These are phyloP conservation scores for Candolleomyces eurysporus DNA, from an alignment of 768 basidiomycete genomes.

Conservation along the genomic window DNA sequence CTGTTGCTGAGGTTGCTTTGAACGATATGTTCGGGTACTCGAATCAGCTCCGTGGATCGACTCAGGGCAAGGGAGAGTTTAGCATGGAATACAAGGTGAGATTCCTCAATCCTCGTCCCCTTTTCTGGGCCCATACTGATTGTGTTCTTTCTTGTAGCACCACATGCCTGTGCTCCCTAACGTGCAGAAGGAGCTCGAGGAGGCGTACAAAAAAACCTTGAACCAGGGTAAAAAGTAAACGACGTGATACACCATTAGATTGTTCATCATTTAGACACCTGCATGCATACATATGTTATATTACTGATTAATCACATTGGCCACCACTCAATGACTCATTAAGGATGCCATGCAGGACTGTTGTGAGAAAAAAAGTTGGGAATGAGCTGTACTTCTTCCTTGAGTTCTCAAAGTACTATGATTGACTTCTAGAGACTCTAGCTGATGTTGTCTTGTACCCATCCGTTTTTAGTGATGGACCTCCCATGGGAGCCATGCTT, in stretches of 20 bases:
- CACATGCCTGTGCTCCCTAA: conserved; percentile 84
- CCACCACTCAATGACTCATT: too few species aligned
- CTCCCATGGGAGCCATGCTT: too few species aligned
- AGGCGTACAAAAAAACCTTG: conserved; percentile 78
- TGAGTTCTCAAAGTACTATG: too few species aligned
- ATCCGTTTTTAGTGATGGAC: too few species aligned
- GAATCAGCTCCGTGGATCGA: conserved; percentile 86
- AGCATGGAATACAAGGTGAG: conserved; percentile 77
- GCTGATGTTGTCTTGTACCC: too few species aligned
- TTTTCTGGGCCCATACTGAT: conserved; percentile 9
- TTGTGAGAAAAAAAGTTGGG: too few species aligned
- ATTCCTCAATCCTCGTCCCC: conserved; percentile 1
- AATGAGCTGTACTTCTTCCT: too few species aligned
- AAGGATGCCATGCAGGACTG: too few species aligned
- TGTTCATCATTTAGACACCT: too few species aligned
- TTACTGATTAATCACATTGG: neutral
- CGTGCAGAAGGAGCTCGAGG: conserved; percentile 86
- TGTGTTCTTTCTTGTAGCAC: conserved; percentile 37
- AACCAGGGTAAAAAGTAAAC: conserved; percentile 68
- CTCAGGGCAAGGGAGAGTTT: conserved; percentile 95
- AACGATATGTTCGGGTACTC: conserved; percentile 99
- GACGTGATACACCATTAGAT: neutral
- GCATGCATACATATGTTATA: neutral
- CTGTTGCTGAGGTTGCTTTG: conserved; percentile 86
- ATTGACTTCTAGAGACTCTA: too few species aligned